Evolutionary conservation across 345 rosid species (phyloP).

Genomic region (Brassica incana): DNA sequence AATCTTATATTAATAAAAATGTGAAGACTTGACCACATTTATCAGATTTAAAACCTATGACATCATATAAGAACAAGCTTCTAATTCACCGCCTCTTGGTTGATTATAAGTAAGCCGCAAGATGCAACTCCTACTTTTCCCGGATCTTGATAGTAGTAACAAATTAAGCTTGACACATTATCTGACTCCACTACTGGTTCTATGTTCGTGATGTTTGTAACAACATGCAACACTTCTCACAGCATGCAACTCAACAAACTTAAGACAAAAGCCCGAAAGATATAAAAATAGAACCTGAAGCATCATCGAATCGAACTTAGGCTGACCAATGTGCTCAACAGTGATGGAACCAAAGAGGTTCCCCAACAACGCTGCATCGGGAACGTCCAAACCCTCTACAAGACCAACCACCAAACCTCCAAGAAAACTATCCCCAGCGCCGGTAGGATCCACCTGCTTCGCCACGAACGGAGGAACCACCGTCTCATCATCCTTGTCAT

Average conservation of each 20-base stretch:
- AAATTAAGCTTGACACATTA: neutral
- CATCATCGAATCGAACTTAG: conserved; percentile 56
- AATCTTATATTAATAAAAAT: neutral
- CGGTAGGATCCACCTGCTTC: conserved; percentile 88
- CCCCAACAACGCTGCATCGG: conserved; percentile 93
- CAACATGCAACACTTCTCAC: neutral
- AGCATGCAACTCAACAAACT: neutral
- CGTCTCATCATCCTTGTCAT: conserved; percentile 50
- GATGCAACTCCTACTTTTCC: neutral
- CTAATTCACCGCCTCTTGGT: neutral
- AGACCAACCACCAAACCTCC: conserved; percentile 85
- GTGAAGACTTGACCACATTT: neutral
- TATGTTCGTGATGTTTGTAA: neutral
- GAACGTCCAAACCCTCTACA: conserved; percentile 69
- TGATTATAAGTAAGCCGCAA: neutral
- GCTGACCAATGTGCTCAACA: conserved; percentile 91
- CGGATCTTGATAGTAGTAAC: too few species aligned
- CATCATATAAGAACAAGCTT: too few species aligned
- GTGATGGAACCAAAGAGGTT: conserved; percentile 87
- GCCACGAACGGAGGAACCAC: conserved; percentile 63
- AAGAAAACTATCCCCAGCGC: conserved; percentile 92
- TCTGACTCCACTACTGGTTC: neutral
- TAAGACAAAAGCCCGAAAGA: neutral
- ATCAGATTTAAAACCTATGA: neutral
- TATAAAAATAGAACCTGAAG: conserved; percentile 59